These are phyloP conservation scores for Angophora floribunda DNA, from an alignment of 345 rosid genomes.

Conservation along the genomic window DNA sequence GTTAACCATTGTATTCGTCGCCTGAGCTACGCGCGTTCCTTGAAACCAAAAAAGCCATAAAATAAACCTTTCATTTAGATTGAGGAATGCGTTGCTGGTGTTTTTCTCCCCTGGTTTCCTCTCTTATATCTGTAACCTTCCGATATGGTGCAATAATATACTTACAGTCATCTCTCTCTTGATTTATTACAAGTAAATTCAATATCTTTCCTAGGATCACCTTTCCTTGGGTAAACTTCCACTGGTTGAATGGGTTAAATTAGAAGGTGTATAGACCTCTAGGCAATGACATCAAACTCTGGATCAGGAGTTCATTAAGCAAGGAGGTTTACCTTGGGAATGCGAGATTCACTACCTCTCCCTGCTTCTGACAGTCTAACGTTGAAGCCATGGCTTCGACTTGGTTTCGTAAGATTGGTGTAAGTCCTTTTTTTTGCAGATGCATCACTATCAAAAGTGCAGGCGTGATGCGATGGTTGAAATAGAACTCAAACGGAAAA, in stretches of 20 bases:
- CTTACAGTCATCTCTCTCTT: not conserved
- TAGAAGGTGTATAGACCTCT: not conserved
- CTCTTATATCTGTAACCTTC: not conserved
- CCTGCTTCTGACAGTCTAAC: not conserved
- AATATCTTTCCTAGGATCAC: not conserved
- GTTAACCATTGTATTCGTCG: not conserved
- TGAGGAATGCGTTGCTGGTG: not conserved
- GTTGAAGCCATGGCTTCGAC: not conserved
- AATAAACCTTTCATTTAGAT: not conserved
- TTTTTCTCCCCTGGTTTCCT: not conserved
- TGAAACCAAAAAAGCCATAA: not conserved
- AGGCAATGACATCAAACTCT: not conserved
- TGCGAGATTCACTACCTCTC: not conserved
- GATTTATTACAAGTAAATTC: not conserved
- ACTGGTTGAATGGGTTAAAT: not conserved
- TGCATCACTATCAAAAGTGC: not conserved
- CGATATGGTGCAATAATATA: not conserved
- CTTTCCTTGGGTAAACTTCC: not conserved
- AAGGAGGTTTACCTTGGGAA: not conserved
- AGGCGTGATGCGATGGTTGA: not conserved
- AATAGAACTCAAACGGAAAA: not conserved
- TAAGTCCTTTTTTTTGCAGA: not conserved
- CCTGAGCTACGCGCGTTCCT: constrained; percentile 5
- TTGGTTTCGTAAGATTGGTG: not conserved
- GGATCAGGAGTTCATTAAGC: not conserved